Conservation (phyloP, 495 filamentous ascomycete genomes). For the Zalerion maritima region DNA sequence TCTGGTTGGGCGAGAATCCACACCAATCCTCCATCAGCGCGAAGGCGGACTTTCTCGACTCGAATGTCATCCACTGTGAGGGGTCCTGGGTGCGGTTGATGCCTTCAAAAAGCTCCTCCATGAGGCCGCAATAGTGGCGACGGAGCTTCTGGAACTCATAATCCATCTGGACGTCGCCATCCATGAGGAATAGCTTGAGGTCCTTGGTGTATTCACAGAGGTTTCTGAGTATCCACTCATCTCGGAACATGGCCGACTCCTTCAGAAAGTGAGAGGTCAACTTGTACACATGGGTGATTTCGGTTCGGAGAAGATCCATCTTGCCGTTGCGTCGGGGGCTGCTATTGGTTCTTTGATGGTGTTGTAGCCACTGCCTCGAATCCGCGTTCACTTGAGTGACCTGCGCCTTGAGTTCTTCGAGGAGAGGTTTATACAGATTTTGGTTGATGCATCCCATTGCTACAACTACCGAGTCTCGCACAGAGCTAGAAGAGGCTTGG, state of each 20-base stretch:
- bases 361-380: conserved; percentile 70
- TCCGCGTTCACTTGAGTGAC: conserved; percentile 72
- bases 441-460: conserved; percentile 90
- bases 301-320: conserved; percentile 76
- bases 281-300: conserved; percentile 91
- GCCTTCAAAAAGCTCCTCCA: conserved; percentile 85
- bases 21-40: conserved; percentile 98
- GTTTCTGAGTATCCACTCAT: conserved; percentile 88
- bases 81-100: conserved; percentile 79
- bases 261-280: conserved; percentile 84
- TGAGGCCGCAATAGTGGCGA: conserved; percentile 82
- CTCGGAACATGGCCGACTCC: conserved; percentile 60
- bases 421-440: conserved; percentile 82
- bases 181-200: conserved; percentile 82
- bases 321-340: conserved; percentile 59
- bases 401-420: conserved; percentile 78
- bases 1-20: conserved; percentile 85
- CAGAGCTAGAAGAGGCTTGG: conserved; percentile 54
- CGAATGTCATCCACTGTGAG: conserved; percentile 88
- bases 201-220: conserved; percentile 83
- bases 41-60: conserved; percentile 84
- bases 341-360: conserved; percentile 67
- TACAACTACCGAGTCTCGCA: conserved; percentile 80
- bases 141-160: conserved; percentile 90
- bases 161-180: conserved; percentile 86